Evolutionary conservation across 495 filamentous ascomycete genomes (phyloP), one percentile per base, ranked within the genome.

Genomic region (Podospora comata): DNA sequence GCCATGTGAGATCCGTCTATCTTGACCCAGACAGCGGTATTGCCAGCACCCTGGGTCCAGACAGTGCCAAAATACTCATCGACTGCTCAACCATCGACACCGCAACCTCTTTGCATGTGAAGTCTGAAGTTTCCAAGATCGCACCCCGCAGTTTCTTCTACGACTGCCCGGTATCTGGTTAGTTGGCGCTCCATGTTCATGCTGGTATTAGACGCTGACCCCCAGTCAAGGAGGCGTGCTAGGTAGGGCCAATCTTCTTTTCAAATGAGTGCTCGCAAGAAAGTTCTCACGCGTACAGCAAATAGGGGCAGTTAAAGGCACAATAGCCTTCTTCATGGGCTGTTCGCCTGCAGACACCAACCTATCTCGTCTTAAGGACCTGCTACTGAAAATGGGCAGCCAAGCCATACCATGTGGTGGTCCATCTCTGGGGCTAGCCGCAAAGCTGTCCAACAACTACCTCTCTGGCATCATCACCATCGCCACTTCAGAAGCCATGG

Each of bases 371-470:
- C 26, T 75, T 0, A 71, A 64, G 2, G 26, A 66, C 18, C 71
- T 86, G 11, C 71, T 83, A 0, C 61, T 70, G n/a, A 55, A 78
- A 54, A 85, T 86, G 81, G 85, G 84, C 16, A 73, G 73, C 60
- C 74, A 79, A 32, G 72, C 85, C 20, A 82, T 87, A 32, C 77
- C 83, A 27, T 87, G 86, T 70, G 85, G 85, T 26, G 79, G 78
- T 0, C 78, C 80, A 3, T 82, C 81, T 1, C 78, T 84, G 0
- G 85, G 85, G 0, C 79, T 88, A 3, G 79, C 83, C 6, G 83
- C 85, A 1, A 87, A 86, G 68, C 76, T 87, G 2, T 84, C 77
- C 66, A 87, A 87, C 70, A 87, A 86, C 69, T 87, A 87, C 71
- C 77, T 81, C 34, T 83, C 79, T 4, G 82, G 81, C 15, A 73